Evolutionary conservation across 2,329 filamentous ascomycete species (phyloP).

Genomic region (Rhytidhysteron rufulum): DNA sequence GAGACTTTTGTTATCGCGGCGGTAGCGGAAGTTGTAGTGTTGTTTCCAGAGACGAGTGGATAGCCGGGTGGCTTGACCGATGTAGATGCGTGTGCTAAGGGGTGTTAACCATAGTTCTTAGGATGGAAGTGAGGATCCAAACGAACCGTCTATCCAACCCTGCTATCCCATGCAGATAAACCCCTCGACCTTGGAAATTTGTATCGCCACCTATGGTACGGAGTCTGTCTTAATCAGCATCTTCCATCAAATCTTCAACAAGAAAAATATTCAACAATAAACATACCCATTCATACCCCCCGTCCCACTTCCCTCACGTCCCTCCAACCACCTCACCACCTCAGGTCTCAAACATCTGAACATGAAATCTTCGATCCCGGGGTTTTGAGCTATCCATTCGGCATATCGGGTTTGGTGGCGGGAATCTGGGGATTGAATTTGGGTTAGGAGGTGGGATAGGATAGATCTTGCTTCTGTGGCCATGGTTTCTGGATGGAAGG

Average conservation of each 20-base stretch:
- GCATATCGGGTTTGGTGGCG: constrained; percentile 16
- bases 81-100: constrained; percentile 20
- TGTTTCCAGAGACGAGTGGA: constrained; percentile 20
- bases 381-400: constrained; percentile 16
- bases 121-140: background rate
- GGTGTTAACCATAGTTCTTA: background rate
- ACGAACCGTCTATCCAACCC: constrained; percentile 18
- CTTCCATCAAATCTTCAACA: constrained; percentile 18
- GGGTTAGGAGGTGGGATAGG: constrained; percentile 17
- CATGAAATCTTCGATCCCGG: constrained; percentile 16
- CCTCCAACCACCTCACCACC: constrained; percentile 5
- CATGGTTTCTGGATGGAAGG: too few relatives aligned
- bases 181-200: constrained; percentile 15
- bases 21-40: constrained; percentile 31
- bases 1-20: constrained; percentile 28
- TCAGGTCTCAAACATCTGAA: constrained; percentile 17
- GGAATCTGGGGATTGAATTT: constrained; percentile 12
- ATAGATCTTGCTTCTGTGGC: too few relatives aligned
- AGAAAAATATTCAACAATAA: background rate
- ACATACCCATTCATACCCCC: background rate
- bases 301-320: background rate
- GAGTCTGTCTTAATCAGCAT: constrained; percentile 11
- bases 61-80: constrained; percentile 28
- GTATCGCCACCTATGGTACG: constrained; percentile 22
- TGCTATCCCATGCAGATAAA: constrained; percentile 24